Percentiles rank a stretch among this genome's conserved stretches.
Conservation (phyloP, 352 stramenopile species). For the Phytophthora pini region DNA sequence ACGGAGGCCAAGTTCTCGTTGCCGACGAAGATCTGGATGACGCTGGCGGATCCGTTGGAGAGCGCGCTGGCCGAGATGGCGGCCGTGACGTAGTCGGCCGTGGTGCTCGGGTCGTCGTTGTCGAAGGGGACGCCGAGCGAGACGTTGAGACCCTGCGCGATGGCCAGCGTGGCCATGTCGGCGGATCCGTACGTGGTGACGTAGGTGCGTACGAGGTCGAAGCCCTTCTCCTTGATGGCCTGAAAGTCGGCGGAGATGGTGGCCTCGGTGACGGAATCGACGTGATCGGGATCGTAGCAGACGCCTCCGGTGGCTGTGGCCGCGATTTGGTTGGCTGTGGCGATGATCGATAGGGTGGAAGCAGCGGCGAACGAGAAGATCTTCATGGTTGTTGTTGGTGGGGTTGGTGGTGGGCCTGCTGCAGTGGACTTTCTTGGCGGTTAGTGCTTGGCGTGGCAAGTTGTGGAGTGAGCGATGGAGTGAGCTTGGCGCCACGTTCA, state of each 20-base stretch:
- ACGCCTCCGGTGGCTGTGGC: slow-evolving; percentile 34
- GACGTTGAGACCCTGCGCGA: slow-evolving; percentile 53
- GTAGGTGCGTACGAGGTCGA: slow-evolving; percentile 58
- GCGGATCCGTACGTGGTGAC: slow-evolving; percentile 49
- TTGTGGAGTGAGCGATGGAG: slow-evolving; percentile 36
- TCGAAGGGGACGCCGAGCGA: slow-evolving; percentile 55
- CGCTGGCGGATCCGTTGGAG: slow-evolving; percentile 37
- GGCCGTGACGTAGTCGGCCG: slow-evolving; percentile 43
- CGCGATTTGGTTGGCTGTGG: background rate
- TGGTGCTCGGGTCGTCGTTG: slow-evolving; percentile 38
- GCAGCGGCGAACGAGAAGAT: slow-evolving; percentile 24
- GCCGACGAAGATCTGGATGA: slow-evolving; percentile 66
- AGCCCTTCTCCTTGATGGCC: slow-evolving; percentile 52
- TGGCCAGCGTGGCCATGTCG: slow-evolving; percentile 50
- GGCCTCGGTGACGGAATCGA: slow-evolving; percentile 38
- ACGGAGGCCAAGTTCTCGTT: slow-evolving; percentile 61
- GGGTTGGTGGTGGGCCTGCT: background rate
- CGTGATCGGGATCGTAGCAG: slow-evolving; percentile 58
- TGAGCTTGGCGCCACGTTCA: slow-evolving; percentile 1
- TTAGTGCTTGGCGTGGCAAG: slow-evolving; percentile 29
- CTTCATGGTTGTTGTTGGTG: slow-evolving; percentile 33
- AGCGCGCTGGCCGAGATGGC: slow-evolving; percentile 41
- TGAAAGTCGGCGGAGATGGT: slow-evolving; percentile 54
- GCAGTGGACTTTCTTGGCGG: background rate
- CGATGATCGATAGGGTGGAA: slow-evolving; percentile 16